Conservation (phyloP, 352 stramenopile species). For the Phytophthora sojae region DNA sequence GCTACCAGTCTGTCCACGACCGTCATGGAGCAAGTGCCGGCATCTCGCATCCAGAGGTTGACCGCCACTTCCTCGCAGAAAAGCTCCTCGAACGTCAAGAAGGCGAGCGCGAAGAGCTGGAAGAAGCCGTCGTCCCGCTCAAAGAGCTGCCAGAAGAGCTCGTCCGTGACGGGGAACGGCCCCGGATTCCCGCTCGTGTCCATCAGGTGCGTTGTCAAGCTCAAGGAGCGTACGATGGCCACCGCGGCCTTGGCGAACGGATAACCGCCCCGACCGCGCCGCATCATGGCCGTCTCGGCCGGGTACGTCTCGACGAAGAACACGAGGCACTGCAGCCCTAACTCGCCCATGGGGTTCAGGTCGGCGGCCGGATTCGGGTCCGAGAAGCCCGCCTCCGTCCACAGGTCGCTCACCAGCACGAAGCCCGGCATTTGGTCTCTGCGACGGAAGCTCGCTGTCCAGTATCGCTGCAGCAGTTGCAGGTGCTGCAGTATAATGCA, state of each 20-base stretch:
- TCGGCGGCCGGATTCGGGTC: conserved; percentile 61
- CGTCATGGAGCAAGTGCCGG: conserved; percentile 38
- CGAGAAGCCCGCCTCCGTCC: conserved; percentile 60
- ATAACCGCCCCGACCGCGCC: conserved; percentile 59
- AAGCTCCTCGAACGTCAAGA: conserved; percentile 73
- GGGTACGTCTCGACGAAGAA: conserved; percentile 71
- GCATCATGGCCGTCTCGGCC: conserved; percentile 73
- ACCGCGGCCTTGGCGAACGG: conserved; percentile 70
- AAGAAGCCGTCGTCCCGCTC: conserved; percentile 61
- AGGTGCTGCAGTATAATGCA: conserved; percentile 46
- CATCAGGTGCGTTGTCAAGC: conserved; percentile 59
- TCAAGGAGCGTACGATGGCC: conserved; percentile 55
- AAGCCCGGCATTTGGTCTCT: conserved; percentile 49
- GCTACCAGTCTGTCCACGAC: conserved; percentile 59
- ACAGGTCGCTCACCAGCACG: conserved; percentile 50
- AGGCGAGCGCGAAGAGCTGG: conserved; percentile 62
- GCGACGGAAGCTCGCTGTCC: conserved; percentile 55
- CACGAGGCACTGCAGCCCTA: conserved; percentile 71
- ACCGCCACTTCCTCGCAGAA: conserved; percentile 64
- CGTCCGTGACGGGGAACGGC: conserved; percentile 56
- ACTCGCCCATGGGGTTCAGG: conserved; percentile 61
- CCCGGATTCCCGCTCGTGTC: conserved; percentile 46
- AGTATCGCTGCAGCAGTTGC: conserved; percentile 66
- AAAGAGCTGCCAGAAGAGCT: conserved; percentile 75
- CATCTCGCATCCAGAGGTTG: conserved; percentile 44